Evolutionary conservation across 2,329 filamentous ascomycete genomes (phyloP).

Genomic region (Cytospora mali): DNA sequence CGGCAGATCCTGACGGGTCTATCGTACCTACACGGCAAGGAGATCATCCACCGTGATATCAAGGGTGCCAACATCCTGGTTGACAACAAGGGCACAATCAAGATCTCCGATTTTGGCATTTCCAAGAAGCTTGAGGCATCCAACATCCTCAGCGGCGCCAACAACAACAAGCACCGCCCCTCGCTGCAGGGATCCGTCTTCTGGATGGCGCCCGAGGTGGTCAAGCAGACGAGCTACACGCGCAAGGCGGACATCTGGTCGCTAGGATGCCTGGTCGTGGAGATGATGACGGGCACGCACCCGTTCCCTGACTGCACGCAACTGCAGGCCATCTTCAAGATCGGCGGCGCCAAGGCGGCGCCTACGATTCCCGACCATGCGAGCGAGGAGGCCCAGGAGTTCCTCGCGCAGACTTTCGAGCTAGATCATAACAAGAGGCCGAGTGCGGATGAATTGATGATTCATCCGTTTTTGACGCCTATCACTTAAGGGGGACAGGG

Average conservation of each 20-base stretch:
- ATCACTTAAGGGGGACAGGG: conserved; percentile 52
- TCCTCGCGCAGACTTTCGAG: conserved; percentile 89
- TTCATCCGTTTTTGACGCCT: conserved; percentile 78
- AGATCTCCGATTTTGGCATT: conserved; percentile 99
- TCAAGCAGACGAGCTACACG: conserved; percentile 96
- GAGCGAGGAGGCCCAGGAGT: conserved; percentile 79
- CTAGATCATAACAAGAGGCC: conserved; percentile 92
- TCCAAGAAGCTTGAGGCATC: conserved; percentile 95
- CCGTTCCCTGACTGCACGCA: conserved; percentile 97
- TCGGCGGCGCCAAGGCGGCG: conserved; percentile 82
- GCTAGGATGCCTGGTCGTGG: conserved; percentile 91
- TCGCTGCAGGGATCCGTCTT: conserved; percentile 97
- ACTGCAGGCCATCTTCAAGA: conserved; percentile 98
- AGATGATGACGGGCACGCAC: conserved; percentile 98
- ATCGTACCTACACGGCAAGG: conserved; percentile 88
- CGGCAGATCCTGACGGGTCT: conserved; percentile 92
- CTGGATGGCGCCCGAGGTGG: conserved; percentile 99
- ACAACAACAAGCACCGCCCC: conserved; percentile 68
- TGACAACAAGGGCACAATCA: conserved; percentile 98
- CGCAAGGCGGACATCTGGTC: conserved; percentile 99
- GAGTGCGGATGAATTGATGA: conserved; percentile 86
- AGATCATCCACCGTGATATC: conserved; percentile 98
- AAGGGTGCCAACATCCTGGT: conserved; percentile 99
- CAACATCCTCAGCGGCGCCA: conserved; percentile 73
- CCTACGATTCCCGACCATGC: conserved; percentile 88